These are phyloP conservation scores for Alnus glutinosa DNA, from an alignment of 306 rosid genomes.

Conservation along the genomic window DNA sequence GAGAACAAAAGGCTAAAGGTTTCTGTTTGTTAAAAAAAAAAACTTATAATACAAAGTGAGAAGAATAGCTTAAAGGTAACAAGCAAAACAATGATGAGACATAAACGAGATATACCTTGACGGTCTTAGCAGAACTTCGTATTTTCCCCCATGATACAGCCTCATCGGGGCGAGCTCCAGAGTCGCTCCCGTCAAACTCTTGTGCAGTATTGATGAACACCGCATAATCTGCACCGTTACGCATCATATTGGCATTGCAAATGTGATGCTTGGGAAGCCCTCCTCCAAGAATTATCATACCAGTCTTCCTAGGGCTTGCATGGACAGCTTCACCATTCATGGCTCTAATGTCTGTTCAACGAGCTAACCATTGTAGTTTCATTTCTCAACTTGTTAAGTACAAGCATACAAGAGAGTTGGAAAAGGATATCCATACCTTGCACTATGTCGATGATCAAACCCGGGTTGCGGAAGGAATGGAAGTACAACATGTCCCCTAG, in stretches of 20 bases:
- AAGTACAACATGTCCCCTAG: constrained; percentile 95
- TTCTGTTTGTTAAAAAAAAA: background rate
- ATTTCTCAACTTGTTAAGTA: constrained; percentile 5
- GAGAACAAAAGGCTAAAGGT: background rate
- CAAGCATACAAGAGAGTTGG: constrained; percentile 12
- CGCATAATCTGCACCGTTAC: constrained; percentile 93
- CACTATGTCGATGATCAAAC: constrained; percentile 72
- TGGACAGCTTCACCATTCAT: constrained; percentile 92
- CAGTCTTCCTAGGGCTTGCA: constrained; percentile 86
- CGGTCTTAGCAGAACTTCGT: constrained; percentile 80
- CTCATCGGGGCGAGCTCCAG: constrained; percentile 95
- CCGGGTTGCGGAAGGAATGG: constrained; percentile 82
- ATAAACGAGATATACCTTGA: constrained; percentile 56
- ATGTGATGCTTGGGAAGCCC: constrained; percentile 97
- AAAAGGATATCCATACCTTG: constrained; percentile 51
- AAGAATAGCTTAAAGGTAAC: constrained; percentile 8
- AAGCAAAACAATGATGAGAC: constrained; percentile 6
- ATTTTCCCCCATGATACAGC: constrained; percentile 97
- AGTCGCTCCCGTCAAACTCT: constrained; percentile 95
- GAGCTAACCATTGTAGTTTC: constrained; percentile 20
- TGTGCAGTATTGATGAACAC: constrained; percentile 91
- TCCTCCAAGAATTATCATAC: constrained; percentile 90
- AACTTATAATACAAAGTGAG: background rate
- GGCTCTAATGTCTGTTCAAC: constrained; percentile 80
- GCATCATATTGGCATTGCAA: constrained; percentile 99